Percentiles rank a stretch among this genome's conserved stretches.
Conservation (phyloP, 2,329 filamentous ascomycete genomes). For the Claviceps paspali region DNA sequence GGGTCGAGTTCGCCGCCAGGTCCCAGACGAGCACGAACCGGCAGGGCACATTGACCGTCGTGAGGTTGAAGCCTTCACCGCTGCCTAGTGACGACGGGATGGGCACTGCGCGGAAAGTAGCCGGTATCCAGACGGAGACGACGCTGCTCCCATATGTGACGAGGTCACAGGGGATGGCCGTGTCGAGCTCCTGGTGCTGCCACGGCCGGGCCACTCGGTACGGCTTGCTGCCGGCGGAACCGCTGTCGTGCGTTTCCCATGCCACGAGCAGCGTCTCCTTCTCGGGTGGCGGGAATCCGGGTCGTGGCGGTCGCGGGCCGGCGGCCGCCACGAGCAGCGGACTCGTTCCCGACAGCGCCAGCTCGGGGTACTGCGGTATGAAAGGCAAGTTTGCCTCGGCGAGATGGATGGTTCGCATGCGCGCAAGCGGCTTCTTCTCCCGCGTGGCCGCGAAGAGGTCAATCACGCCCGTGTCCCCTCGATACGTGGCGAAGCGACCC, state of each 20-base stretch:
- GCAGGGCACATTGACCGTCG: slow-evolving; percentile 16
- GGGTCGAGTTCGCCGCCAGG: slow-evolving; percentile 20
- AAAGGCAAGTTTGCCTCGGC: slow-evolving; percentile 20
- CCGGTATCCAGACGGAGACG: slow-evolving; percentile 26
- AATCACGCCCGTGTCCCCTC: slow-evolving; percentile 16
- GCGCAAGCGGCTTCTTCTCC: slow-evolving; percentile 23
- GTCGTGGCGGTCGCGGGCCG: slow-evolving; percentile 22
- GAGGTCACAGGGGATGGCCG: slow-evolving; percentile 22
- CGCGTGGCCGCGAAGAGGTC: slow-evolving; percentile 18
- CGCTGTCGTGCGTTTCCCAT: slow-evolving; percentile 20
- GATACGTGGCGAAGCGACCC: slow-evolving; percentile 21
- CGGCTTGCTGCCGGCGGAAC: slow-evolving; percentile 14
- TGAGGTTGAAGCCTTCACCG: slow-evolving; percentile 18
- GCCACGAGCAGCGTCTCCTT: slow-evolving; percentile 23
- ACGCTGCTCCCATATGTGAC: slow-evolving; percentile 22
- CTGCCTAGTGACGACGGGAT: slow-evolving; percentile 13
- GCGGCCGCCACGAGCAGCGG: slow-evolving; percentile 23
- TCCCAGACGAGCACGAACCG: slow-evolving; percentile 26
- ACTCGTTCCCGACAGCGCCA: slow-evolving; percentile 23
- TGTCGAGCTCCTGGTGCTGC: slow-evolving; percentile 24
- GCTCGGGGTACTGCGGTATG: slow-evolving; percentile 23
- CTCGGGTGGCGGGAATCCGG: slow-evolving; percentile 21
- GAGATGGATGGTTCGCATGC: slow-evolving; percentile 20
- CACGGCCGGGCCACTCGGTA: slow-evolving; percentile 22
- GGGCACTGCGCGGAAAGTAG: slow-evolving; percentile 19